Evolutionary conservation across 148 eudicot genomes (phyloP), one percentile per base, ranked within the genome.

Genomic region (Talinum fruticosum): DNA sequence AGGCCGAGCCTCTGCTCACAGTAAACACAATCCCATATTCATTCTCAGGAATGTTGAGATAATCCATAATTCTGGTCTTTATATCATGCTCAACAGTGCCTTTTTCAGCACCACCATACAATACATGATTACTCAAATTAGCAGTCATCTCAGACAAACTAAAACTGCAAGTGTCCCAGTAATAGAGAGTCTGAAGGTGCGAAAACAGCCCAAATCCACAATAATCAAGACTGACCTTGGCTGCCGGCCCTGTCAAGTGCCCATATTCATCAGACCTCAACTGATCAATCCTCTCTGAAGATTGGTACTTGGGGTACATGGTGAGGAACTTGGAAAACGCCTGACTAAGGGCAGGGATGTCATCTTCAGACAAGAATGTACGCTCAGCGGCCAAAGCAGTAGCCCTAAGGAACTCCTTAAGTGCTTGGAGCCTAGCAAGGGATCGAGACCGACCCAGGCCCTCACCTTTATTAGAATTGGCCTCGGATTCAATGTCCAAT

Each of bases 181-280:
- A 90, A 75, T 91, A 88, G 32, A 91, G 86, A 59, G 87, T 86
- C 80, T 96, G 99, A 41, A 93, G 88, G 68, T 88, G 90, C 8
- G 99, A 96, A 85, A 96, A 96, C 83, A 96, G 68, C 80, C 99
- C 99, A 82, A 96, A 96, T 54, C 99, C 98, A 87, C 99, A 96
- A 45, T 96, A 96, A 66, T 96, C 99, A 73, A 96, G 93, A 82
- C 91, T 82, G 84, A 96, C 98, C 97, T 96, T 96, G 8, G 97
- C 82, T 69, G 49, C 82, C 24, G 86, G 76, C 12, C 84, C 91
- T 1, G 81, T 83, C 4, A 95, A 82, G 71, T 96, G 90, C n/a
- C 88, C 84, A 80, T 96, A 96, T 84, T 96, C 99, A 78, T 93
- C 89, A 15, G 73, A 73, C 80, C 99, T 91, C 76, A 96, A 83